Evolutionary conservation across 163 green algal species (phyloP).

Genomic region (Chlamydomonas reinhardtii): DNA sequence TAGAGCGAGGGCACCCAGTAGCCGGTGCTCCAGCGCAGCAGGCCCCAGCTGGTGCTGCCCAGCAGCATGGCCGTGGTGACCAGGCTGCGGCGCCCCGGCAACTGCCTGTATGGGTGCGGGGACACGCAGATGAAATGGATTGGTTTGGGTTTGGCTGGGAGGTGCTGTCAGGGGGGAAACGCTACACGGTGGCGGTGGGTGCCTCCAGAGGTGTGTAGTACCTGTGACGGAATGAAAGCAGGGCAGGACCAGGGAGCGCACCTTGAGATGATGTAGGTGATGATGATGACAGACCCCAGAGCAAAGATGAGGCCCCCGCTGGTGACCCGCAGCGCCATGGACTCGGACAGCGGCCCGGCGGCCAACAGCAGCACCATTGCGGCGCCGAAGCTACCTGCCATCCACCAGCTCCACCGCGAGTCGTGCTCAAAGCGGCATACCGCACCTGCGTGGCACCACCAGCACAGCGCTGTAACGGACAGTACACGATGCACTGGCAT

Average conservation of each 20-base stretch:
- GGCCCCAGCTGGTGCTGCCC: constrained; percentile 48
- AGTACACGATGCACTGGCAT: neutral
- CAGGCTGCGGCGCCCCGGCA: constrained; percentile 52
- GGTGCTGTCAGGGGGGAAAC: too few relatives aligned
- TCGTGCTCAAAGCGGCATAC: neutral
- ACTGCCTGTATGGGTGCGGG: constrained; percentile 19
- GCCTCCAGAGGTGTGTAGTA: too few relatives aligned
- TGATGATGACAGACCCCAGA: constrained; percentile 49
- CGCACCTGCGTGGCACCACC: neutral
- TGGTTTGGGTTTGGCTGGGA: too few relatives aligned
- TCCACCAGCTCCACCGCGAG: neutral
- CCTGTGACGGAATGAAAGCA: too few relatives aligned
- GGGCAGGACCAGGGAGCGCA: neutral
- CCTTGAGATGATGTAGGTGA: constrained; percentile 52
- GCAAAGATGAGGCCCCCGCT: constrained; percentile 55
- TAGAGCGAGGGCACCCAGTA: constrained; percentile 48
- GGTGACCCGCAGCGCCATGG: constrained; percentile 48
- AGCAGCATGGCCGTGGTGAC: constrained; percentile 14
- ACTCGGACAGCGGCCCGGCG: constrained; percentile 41
- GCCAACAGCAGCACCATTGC: constrained; percentile 30
- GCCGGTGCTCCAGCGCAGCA: constrained; percentile 57
- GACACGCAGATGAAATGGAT: too few relatives aligned
- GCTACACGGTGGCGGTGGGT: too few relatives aligned
- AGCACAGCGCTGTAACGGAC: neutral
- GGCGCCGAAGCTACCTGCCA: constrained; percentile 9